Evolutionary conservation across 2,329 filamentous ascomycete species (phyloP), one percentile per base, ranked within the genome.

Genomic region (Cordyceps farinosa): DNA sequence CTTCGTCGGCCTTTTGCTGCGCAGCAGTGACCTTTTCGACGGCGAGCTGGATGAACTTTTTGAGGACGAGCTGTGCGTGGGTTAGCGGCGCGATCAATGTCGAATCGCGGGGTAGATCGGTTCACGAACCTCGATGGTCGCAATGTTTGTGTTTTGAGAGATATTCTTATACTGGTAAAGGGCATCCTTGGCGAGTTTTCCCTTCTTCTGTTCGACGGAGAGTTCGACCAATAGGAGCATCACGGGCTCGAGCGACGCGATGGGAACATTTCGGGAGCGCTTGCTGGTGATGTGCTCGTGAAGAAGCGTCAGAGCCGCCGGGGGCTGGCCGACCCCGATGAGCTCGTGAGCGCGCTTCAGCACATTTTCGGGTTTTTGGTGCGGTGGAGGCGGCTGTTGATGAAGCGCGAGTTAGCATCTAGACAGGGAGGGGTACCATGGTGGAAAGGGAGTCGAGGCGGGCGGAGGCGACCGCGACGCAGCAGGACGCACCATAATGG

Each of bases 101-200:
- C 8, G 30, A 36, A 53, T 53, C 50, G 40, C n/a, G 30, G 58
- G 40, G 50, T 38, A 36, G 17, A 47, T 61, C 40, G 36, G 59
- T 30, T 61, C 17, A 72, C 76, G 50, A 80, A 92, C 90, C 87
- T 98, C 95, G 76, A 99, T 99, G 66, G 95, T 99, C 71, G 87
- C 92, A 69, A 99, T 92, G 76, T 98, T 98, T 71, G 94, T 97
- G 82, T 99, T 99, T 79, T 99, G 95, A 62, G 93, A 94, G 70
- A 97, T 98, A 79, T 99, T 99, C 85, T 99, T 99, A 86, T 99
- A 99, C 78, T 97, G 95, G 78, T 98, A 99, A 55, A 99, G 85
- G 66, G 95, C 95, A 81, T 99, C 95, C 85, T 99, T 99, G 78
- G 94, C 95, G 66, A 95, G 86, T 80, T 99, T 99, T 72, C 95